Evolutionary conservation across 306 rosid species (phyloP).

Genomic region (Medicago ruthenica): DNA sequence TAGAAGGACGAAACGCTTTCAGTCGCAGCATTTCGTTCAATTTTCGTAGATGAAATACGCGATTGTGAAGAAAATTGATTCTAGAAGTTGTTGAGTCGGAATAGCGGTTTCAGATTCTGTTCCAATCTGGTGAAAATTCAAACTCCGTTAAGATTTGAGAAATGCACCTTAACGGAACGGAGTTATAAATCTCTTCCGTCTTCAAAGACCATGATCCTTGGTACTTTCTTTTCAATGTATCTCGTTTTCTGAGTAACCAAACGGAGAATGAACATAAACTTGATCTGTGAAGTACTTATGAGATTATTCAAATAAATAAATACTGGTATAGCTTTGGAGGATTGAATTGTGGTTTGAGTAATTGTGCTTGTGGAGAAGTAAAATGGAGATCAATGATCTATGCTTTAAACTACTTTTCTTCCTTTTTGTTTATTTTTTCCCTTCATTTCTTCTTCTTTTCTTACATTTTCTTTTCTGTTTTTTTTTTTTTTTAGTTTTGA

Average conservation of each 20-base stretch:
- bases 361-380: background rate
- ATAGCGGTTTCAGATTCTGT: conserved; percentile 25
- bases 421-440: no score
- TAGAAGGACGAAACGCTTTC: conserved; percentile 83
- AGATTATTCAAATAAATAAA: no score
- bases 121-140: conserved; percentile 31
- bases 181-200: conserved; percentile 11
- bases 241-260: conserved; percentile 39
- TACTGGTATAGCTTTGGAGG: background rate
- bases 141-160: conserved; percentile 27
- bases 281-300: background rate
- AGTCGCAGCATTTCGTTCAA: conserved; percentile 72
- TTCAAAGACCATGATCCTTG: conserved; percentile 21
- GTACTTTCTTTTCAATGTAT: conserved; percentile 10
- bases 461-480: conserved; percentile 1
- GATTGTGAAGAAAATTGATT: conserved; percentile 12
- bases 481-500: background rate
- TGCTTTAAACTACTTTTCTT: conserved; percentile 4
- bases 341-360: conserved; percentile 4
- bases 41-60: conserved; percentile 22
- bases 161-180: conserved; percentile 37
- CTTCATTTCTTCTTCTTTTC: background rate
- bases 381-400: conserved; percentile 31
- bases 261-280: conserved; percentile 18
- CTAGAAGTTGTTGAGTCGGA: conserved; percentile 39